Evolutionary conservation across 345 rosid species (phyloP).

Genomic region (Limnanthes douglasii): DNA sequence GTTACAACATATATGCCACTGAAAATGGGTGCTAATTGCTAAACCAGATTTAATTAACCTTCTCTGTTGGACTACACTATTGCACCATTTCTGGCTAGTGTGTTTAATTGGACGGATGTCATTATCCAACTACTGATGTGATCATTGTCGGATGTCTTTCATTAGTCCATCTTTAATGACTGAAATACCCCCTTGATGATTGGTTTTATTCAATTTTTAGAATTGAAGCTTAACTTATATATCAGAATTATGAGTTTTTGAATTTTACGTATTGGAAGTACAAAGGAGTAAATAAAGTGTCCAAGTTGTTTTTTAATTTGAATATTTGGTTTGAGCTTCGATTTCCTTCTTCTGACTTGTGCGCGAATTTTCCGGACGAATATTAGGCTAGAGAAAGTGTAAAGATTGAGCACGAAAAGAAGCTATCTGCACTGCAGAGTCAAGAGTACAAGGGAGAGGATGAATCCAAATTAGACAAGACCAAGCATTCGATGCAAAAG

Average conservation of each 20-base stretch:
- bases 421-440: slow-evolving; percentile 70
- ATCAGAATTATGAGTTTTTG: too few species aligned
- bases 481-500: slow-evolving; percentile 56
- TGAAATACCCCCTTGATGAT: slow-evolving; percentile 9
- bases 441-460: slow-evolving; percentile 90
- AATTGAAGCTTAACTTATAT: too few species aligned
- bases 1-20: too few species aligned
- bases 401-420: slow-evolving; percentile 81
- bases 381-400: slow-evolving; percentile 77
- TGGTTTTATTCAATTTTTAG: too few species aligned
- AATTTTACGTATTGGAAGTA: too few species aligned
- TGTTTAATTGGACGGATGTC: slow-evolving; percentile 10
- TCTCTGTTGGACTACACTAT: too few species aligned
- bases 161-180: slow-evolving; percentile 1
- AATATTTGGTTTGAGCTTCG: neutral
- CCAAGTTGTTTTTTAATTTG: neutral
- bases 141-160: neutral
- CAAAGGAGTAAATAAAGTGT: neutral
- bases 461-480: slow-evolving; percentile 74
- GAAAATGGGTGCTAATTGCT: too few species aligned
- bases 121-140: neutral
- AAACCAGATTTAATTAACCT: too few species aligned
- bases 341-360: slow-evolving; percentile 2
- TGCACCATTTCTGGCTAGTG: neutral
- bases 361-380: slow-evolving; percentile 1